Evolutionary conservation across 306 rosid genomes (phyloP), one percentile per base, ranked within the genome.

Genomic region (Medicago lupulina): DNA sequence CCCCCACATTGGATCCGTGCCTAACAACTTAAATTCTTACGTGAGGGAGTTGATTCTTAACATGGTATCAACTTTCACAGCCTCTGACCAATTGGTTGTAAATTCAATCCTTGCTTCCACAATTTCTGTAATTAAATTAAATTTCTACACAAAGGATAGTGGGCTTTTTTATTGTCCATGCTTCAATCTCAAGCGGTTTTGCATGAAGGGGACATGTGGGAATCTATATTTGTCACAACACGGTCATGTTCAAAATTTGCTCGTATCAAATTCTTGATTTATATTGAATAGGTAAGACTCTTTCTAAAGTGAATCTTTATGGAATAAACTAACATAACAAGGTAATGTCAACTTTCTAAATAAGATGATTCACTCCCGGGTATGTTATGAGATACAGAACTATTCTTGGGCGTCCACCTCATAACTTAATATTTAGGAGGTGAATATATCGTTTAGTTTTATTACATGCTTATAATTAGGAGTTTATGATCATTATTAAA

Each of bases 361-460:
- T 17, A 15, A 17, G 70, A 17, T 65, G 51, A 64, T 64, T 64
- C 25, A 40, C 31, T 39, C 49, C 18, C 8, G 44, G 55, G 75
- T 49, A 10, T 15, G 47, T 46, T 28, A 28, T 80, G 75, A 74
- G 18, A n/a, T 61, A 28, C 50, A 67, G 71, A 72, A 61, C 36
- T 65, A 34, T 38, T 64, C 21, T 3, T 67, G 71, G 55, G 15
- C 44, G 18, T 67, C 79, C 58, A 23, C 49, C 23, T 57, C 54
- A 66, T 34, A 17, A 38, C 55, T 38, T 70, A 66, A 76, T 43
- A 53, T 67, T 39, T 59, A 59, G 65, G 39, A 14, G 12, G 39
- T 25, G 39, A 59, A 59, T 59, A 25, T 25, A 28, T 71, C 69
- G 60, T 23, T 73, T 79, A 41, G 70, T 70, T 70, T 69, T 70